A percentile compares a stretch with the other conserved stretches of the same genome.
These are phyloP conservation scores for Hanseniaspora taiwanica DNA, from an alignment of 805 yeast genomes.

Conservation along the genomic window DNA sequence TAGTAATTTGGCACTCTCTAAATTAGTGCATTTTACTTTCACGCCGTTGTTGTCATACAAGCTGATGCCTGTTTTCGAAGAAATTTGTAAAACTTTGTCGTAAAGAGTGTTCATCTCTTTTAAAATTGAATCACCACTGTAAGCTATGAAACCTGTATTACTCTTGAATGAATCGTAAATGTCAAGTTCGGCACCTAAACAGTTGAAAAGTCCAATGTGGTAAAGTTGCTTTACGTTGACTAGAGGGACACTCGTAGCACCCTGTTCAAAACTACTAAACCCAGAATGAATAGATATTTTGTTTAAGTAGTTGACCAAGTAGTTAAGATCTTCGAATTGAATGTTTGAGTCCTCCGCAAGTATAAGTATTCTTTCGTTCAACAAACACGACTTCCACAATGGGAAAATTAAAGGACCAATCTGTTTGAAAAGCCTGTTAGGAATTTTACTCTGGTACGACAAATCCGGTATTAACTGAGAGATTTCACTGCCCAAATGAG, in stretches of 20 bases:
- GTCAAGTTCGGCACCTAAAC: background rate
- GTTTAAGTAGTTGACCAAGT: slow-evolving; percentile 17
- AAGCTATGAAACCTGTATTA: slow-evolving; percentile 2
- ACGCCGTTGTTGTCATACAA: background rate
- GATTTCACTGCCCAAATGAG: slow-evolving; percentile 4
- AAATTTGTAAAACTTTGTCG: slow-evolving; percentile 1
- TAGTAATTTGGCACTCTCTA: slow-evolving; percentile 3
- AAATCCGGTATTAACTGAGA: too few species aligned
- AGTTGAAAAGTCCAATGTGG: background rate
- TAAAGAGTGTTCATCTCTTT: slow-evolving; percentile 2
- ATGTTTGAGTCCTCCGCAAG: slow-evolving; percentile 15
- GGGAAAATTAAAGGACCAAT: slow-evolving; percentile 24
- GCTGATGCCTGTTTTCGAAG: background rate
- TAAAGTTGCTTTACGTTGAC: slow-evolving; percentile 1
- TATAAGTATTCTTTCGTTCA: slow-evolving; percentile 18
- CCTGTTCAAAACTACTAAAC: background rate
- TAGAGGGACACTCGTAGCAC: background rate
- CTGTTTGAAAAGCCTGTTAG: slow-evolving; percentile 4
- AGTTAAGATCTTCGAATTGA: slow-evolving; percentile 17
- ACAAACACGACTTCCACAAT: slow-evolving; percentile 20
- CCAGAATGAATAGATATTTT: slow-evolving; percentile 7
- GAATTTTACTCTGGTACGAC: background rate
- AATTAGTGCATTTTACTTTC: slow-evolving; percentile 3
- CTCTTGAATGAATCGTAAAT: background rate
- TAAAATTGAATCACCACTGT: slow-evolving; percentile 4